Base-by-base conservation (phyloP, 176 grass and related monocot species). In the Cocos nucifera region DNA sequence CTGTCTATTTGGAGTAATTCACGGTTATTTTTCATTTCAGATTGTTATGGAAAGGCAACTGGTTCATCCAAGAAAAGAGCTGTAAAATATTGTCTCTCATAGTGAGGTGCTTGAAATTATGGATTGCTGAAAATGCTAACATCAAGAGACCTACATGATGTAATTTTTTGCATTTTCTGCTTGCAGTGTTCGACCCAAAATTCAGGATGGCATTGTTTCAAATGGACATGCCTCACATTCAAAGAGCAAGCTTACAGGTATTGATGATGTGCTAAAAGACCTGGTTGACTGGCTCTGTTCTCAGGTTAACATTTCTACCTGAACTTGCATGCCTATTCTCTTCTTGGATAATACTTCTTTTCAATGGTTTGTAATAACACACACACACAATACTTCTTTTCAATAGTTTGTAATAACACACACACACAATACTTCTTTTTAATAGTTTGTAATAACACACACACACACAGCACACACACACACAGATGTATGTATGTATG, bases 31-130 rank as follows among this genome's bases (percentile, higher is more conserved):
- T 44, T 44, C 35, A 12, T 12, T 70, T 62, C 84, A 97, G 93
- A 59, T 78, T 85, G 78, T 67, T 97, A n/a, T 91, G 71, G 78
- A 91, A 88, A 78, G 81, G 79, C 19, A 97, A 88, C 66, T 91
- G 87, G 93, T 92, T 97, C 5, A 76, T 97, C 63, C 81, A 97
- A 84, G 93, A 97, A 72, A 97, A 88, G 76, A 83, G 81, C 64
- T 85, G 84, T 49, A 91, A 88, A 67, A 83, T 97, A 82, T 84
- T 97, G 65, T 85, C 81, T 53, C 39, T 72, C 19, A 69, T 97
- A 75, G 78, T 91, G 75, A 88, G 92, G 92, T 97, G 78, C 24
- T 9, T 22, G 12, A 6, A 57, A 10, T 49, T 5, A 14, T 51
- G 19, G 48, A 53, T 56, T 23, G 17, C 23, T 63, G 6, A 19